Conservation (phyloP, 1,284 basidiomycete species). For the Fomitopsis betulina region DNA sequence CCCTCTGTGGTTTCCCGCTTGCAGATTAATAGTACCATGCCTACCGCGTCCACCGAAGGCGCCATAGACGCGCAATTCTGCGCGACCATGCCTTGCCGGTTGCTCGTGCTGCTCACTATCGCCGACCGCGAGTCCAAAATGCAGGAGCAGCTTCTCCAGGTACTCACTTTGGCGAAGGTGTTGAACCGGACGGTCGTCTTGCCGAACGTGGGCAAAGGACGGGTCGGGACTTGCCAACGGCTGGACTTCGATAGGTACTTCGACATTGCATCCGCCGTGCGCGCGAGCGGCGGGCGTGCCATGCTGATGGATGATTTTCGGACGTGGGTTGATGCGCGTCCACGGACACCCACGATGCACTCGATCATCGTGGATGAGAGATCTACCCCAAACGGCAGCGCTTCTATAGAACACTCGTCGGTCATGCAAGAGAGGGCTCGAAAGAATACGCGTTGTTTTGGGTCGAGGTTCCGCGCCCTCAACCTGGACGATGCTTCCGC, state of each 20-base stretch:
- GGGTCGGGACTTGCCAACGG: slow-evolving; percentile 41
- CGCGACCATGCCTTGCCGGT: slow-evolving; percentile 29
- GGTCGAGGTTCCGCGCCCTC: slow-evolving; percentile 14
- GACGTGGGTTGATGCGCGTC: slow-evolving; percentile 29
- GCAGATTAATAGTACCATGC: neutral
- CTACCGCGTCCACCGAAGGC: slow-evolving; percentile 6
- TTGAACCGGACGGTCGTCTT: slow-evolving; percentile 48
- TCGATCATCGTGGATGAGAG: slow-evolving; percentile 18
- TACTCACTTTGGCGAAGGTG: slow-evolving; percentile 34
- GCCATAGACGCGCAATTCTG: slow-evolving; percentile 21
- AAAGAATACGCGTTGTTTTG: slow-evolving; percentile 16
- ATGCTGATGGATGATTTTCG: slow-evolving; percentile 33
- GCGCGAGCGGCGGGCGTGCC: slow-evolving; percentile 9
- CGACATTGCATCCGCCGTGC: slow-evolving; percentile 28
- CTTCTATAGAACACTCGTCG: slow-evolving; percentile 9
- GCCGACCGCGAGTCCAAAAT: slow-evolving; percentile 48
- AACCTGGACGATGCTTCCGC: neutral
- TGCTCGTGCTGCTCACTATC: slow-evolving; percentile 43
- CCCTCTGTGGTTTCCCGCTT: neutral
- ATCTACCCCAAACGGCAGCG: neutral
- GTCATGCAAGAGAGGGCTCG: slow-evolving; percentile 6
- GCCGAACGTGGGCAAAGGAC: slow-evolving; percentile 46
- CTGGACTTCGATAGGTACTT: slow-evolving; percentile 44
- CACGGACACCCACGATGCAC: slow-evolving; percentile 21
- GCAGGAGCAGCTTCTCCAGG: slow-evolving; percentile 40